phyloP scores from a whole-genome alignment of 345 rosid genomes.

The Erysimum cheiranthoides region DNA sequence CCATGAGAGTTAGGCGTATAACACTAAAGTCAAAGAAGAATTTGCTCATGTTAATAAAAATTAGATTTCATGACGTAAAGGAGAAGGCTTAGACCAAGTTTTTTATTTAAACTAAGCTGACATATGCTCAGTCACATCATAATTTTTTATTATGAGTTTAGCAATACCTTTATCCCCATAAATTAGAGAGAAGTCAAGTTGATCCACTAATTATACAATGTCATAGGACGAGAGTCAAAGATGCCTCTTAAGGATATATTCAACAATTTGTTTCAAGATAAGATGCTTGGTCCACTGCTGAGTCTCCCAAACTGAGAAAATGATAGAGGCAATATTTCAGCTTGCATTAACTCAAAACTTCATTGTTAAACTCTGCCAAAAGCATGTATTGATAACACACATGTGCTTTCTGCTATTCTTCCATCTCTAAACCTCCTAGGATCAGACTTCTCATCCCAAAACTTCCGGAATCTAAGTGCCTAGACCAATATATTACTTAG shows the following conservation, averaged over 20 bases:
- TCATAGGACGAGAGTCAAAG: conserved; percentile 60
- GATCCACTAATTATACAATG: conserved; percentile 73
- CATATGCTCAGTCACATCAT: no score
- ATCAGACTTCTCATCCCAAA: conserved; percentile 94
- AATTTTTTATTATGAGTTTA: background rate
- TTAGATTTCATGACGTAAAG: no score
- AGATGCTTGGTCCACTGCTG: conserved; percentile 79
- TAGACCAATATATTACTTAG: conserved; percentile 40
- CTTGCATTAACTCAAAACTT: no score
- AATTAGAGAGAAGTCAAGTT: conserved; percentile 83
- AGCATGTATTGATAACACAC: conserved; percentile 35
- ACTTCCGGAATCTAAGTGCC: conserved; percentile 73
- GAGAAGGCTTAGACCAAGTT: no score
- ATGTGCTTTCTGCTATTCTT: conserved; percentile 89
- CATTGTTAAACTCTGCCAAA: no score
- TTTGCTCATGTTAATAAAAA: no score
- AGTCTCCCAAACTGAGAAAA: conserved; percentile 74
- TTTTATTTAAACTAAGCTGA: no score
- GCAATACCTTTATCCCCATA: conserved; percentile 67
- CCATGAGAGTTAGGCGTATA: no score
- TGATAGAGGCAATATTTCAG: no score
- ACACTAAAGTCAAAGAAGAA: no score
- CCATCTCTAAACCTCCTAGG: conserved; percentile 94
- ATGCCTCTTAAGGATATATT: conserved; percentile 66
- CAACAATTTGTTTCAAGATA: conserved; percentile 72